Evolutionary conservation across 805 yeast species (phyloP).

Genomic region (Metschnikowia henanensis): DNA sequence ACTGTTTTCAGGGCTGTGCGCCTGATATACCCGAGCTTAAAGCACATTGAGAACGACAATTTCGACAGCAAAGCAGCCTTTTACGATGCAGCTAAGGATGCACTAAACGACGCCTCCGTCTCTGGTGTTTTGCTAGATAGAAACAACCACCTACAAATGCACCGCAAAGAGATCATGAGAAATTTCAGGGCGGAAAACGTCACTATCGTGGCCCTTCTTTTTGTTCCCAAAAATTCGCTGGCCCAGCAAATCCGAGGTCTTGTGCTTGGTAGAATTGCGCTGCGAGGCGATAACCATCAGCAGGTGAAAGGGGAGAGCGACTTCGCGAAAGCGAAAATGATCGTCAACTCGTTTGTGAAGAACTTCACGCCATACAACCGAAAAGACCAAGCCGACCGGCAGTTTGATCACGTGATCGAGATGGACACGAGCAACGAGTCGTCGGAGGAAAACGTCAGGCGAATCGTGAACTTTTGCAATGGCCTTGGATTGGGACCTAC

Average conservation of each 20-base stretch:
- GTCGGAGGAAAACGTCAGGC: slow-evolving; percentile 14
- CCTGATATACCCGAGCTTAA: slow-evolving; percentile 58
- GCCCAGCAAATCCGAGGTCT: slow-evolving; percentile 43
- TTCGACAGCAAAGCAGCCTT: slow-evolving; percentile 49
- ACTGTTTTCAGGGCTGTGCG: slow-evolving; percentile 66
- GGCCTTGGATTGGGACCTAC: not conserved
- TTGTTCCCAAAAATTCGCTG: slow-evolving; percentile 41
- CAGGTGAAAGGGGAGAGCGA: slow-evolving; percentile 62
- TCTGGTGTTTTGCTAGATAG: slow-evolving; percentile 73
- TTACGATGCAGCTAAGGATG: slow-evolving; percentile 44
- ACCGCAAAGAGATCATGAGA: slow-evolving; percentile 64
- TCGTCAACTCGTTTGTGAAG: slow-evolving; percentile 72
- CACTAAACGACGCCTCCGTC: slow-evolving; percentile 21
- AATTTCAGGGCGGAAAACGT: slow-evolving; percentile 46
- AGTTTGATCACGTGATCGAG: slow-evolving; percentile 66
- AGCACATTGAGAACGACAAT: slow-evolving; percentile 81
- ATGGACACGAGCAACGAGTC: slow-evolving; percentile 39
- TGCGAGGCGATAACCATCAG: slow-evolving; percentile 88
- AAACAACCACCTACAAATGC: slow-evolving; percentile 74
- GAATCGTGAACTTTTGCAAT: slow-evolving; percentile 9
- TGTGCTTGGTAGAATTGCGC: slow-evolving; percentile 58
- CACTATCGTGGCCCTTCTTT: slow-evolving; percentile 68
- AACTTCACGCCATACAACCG: slow-evolving; percentile 63
- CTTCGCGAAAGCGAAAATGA: slow-evolving; percentile 48
- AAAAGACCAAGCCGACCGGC: slow-evolving; percentile 53